Conservation (phyloP, 1,139 yeast species). For the Saccharomyces hybrid region DNA sequence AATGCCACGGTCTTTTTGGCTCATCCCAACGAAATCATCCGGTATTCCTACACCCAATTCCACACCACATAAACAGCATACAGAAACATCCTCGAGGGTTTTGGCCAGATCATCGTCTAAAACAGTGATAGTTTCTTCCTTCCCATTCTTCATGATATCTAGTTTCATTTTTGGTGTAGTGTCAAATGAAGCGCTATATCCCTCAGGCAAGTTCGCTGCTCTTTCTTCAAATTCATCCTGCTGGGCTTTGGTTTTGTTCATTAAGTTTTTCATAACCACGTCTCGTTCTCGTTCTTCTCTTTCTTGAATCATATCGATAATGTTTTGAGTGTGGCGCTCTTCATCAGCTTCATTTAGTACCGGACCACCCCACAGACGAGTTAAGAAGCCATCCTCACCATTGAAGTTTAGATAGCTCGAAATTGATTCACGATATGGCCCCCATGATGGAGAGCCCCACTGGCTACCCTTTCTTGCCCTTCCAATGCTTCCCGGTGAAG, state of each 20-base stretch:
- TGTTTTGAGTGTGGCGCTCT: constrained; percentile 32
- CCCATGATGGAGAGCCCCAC: neutral
- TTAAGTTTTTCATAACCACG: constrained; percentile 28
- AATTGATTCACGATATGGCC: neutral
- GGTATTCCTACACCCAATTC: constrained; percentile 68
- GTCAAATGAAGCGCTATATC: constrained; percentile 29
- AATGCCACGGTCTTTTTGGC: constrained; percentile 16
- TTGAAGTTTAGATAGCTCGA: constrained; percentile 4
- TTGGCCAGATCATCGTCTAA: constrained; percentile 22
- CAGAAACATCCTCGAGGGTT: constrained; percentile 37
- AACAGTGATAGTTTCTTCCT: constrained; percentile 27
- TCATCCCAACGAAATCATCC: constrained; percentile 36
- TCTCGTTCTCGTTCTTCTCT: constrained; percentile 35
- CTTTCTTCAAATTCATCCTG: constrained; percentile 18
- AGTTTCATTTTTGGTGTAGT: constrained; percentile 23
- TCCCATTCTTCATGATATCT: constrained; percentile 30
- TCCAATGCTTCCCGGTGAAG: constrained; percentile 4
- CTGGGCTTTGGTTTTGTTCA: constrained; percentile 27
- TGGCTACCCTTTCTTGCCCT: constrained; percentile 4
- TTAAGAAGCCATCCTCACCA: constrained; percentile 2
- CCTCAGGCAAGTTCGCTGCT: constrained; percentile 20
- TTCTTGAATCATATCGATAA: constrained; percentile 32
- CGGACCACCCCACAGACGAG: constrained; percentile 1
- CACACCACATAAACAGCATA: constrained; percentile 67
- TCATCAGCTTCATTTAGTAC: constrained; percentile 14